Conservation (phyloP, 2,329 filamentous ascomycete species). For the Acrocalymma vagum region DNA sequence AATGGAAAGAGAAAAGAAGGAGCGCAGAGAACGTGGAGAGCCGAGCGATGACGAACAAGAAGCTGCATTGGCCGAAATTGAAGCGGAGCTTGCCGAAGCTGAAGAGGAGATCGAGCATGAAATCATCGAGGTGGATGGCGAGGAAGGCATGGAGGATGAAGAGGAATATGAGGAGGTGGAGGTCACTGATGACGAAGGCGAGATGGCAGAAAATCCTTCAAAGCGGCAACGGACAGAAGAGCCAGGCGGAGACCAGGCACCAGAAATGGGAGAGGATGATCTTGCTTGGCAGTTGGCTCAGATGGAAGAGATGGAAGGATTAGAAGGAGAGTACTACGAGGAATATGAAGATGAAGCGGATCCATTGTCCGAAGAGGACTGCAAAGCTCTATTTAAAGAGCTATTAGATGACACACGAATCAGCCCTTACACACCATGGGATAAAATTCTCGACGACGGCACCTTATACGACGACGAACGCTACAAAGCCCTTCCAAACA, state of each 20-base stretch:
- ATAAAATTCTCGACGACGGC: constrained; percentile 84
- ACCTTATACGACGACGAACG: constrained; percentile 84
- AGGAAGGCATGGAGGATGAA: constrained; percentile 61
- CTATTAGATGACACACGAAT: constrained; percentile 83
- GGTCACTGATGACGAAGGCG: constrained; percentile 67
- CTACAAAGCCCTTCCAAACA: constrained; percentile 84
- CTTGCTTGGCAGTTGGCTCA: constrained; percentile 90
- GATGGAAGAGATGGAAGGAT: constrained; percentile 83
- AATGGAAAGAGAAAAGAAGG: constrained; percentile 75
- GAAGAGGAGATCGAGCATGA: constrained; percentile 38
- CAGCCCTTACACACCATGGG: constrained; percentile 91
- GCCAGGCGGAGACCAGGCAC: constrained; percentile 54
- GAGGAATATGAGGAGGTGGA: constrained; percentile 83
- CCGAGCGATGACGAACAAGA: constrained; percentile 43
- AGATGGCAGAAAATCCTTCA: constrained; percentile 57
- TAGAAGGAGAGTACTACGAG: constrained; percentile 71
- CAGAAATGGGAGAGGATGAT: constrained; percentile 94
- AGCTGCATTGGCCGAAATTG: constrained; percentile 43
- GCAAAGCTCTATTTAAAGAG: constrained; percentile 81
- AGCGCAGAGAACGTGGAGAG: constrained; percentile 57
- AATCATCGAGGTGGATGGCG: constrained; percentile 45
- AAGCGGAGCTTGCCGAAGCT: constrained; percentile 38
- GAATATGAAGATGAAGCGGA: constrained; percentile 79
- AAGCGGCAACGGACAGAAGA: constrained; percentile 60
- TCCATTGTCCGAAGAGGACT: constrained; percentile 77